phyloP scores from a whole-genome alignment of 768 basidiomycete genomes.

The Suillus decipiens region DNA sequence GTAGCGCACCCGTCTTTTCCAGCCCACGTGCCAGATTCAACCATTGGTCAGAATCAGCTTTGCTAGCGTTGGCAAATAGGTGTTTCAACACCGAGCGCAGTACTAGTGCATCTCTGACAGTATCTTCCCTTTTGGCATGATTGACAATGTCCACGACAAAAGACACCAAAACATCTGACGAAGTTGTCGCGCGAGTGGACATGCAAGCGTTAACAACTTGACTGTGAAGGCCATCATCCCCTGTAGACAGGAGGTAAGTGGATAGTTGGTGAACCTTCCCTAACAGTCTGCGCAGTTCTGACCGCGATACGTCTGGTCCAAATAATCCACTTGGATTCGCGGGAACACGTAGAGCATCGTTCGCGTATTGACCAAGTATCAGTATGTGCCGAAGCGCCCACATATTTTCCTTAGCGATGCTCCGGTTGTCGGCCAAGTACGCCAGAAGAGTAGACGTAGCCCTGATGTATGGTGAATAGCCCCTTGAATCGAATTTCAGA shows the following conservation, averaged over 20 bases:
- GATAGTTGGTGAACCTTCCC: slow-evolving; percentile 52
- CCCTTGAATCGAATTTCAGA: slow-evolving; percentile 43
- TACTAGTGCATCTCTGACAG: slow-evolving; percentile 56
- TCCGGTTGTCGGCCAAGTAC: slow-evolving; percentile 58
- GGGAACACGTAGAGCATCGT: slow-evolving; percentile 60
- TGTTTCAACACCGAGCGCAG: slow-evolving; percentile 62
- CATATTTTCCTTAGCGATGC: slow-evolving; percentile 54
- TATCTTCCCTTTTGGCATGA: slow-evolving; percentile 40
- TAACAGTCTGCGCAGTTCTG: slow-evolving; percentile 42
- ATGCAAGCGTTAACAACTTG: slow-evolving; percentile 39
- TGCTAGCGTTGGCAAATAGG: slow-evolving; percentile 57
- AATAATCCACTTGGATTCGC: slow-evolving; percentile 52
- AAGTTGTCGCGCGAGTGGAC: slow-evolving; percentile 23
- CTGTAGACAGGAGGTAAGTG: slow-evolving; percentile 59
- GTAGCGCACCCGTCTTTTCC: slow-evolving; percentile 58
- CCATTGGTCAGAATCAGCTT: slow-evolving; percentile 77
- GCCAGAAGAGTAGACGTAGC: slow-evolving; percentile 56
- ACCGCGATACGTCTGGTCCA: slow-evolving; percentile 34
- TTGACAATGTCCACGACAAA: slow-evolving; percentile 38
- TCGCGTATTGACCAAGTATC: slow-evolving; percentile 59
- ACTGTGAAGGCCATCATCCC: slow-evolving; percentile 53
- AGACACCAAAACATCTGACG: slow-evolving; percentile 24
- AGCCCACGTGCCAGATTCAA: slow-evolving; percentile 64
- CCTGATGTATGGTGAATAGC: slow-evolving; percentile 63
- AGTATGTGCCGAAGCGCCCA: slow-evolving; percentile 76